These are phyloP conservation scores for Trifolium dubium DNA, from an alignment of 306 rosid genomes.

Conservation along the genomic window DNA sequence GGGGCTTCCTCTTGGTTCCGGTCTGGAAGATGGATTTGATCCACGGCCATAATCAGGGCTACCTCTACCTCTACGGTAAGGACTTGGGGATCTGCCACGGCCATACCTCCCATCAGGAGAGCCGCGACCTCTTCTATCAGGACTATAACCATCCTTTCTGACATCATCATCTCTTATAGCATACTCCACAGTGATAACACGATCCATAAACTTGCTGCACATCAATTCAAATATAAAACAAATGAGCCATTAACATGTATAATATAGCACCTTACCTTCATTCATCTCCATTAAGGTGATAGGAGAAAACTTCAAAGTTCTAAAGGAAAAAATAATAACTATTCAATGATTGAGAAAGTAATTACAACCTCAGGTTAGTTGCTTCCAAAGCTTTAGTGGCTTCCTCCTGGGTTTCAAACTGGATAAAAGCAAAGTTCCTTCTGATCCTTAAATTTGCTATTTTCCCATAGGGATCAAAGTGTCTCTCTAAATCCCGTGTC, in stretches of 20 bases:
- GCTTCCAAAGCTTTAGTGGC: slow-evolving; percentile 81
- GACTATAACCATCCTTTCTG: slow-evolving; percentile 70
- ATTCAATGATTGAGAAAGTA: slow-evolving; percentile 30
- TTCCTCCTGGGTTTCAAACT: slow-evolving; percentile 79
- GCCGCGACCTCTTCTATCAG: slow-evolving; percentile 77
- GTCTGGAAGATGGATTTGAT: slow-evolving; percentile 62
- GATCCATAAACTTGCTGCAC: slow-evolving; percentile 83
- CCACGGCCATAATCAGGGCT: slow-evolving; percentile 61
- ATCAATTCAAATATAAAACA: slow-evolving; percentile 33
- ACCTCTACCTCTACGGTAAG: slow-evolving; percentile 76
- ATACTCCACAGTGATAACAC: slow-evolving; percentile 81
- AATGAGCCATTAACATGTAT: slow-evolving; percentile 20
- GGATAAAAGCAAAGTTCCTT: slow-evolving; percentile 83
- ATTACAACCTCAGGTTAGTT: slow-evolving; percentile 69
- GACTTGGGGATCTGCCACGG: slow-evolving; percentile 77
- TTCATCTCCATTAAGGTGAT: neutral
- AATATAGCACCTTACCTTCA: slow-evolving; percentile 14
- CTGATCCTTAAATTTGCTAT: slow-evolving; percentile 76
- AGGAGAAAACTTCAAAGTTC: too few species aligned
- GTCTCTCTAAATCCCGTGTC: slow-evolving; percentile 86
- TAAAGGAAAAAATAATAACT: neutral
- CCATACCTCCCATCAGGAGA: slow-evolving; percentile 76
- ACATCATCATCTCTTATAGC: slow-evolving; percentile 86
- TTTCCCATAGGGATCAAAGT: slow-evolving; percentile 78
- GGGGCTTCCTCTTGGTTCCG: slow-evolving; percentile 75